These are phyloP conservation scores for Harringtonia aguacate DNA, from an alignment of 2,329 filamentous ascomycete genomes.

Conservation along the genomic window DNA sequence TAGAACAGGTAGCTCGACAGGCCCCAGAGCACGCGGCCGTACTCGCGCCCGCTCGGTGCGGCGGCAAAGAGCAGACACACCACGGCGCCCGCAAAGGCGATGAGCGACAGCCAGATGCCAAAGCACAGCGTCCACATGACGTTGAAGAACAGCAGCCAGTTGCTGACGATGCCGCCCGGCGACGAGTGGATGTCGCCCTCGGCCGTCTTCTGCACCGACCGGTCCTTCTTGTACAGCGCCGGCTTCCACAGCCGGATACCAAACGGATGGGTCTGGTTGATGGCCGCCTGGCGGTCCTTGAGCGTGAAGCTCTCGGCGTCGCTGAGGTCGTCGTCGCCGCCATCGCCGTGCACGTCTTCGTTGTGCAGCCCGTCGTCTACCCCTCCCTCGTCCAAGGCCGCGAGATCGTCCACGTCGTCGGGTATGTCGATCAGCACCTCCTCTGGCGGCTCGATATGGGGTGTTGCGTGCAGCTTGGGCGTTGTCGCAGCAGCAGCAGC, in stretches of 20 bases:
- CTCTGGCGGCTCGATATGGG: too few species aligned
- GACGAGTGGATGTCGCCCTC: constrained; percentile 96
- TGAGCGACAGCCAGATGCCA: constrained; percentile 87
- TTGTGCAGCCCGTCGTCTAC: too few species aligned
- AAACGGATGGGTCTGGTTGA: constrained; percentile 97
- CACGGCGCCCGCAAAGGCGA: constrained; percentile 63
- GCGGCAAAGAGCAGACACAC: constrained; percentile 74
- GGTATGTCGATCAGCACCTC: too few species aligned
- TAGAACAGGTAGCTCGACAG: constrained; percentile 84
- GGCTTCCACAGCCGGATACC: constrained; percentile 99
- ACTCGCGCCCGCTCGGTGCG: constrained; percentile 69
- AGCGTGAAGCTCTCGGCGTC: constrained; percentile 97
- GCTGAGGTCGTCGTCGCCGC: constrained; percentile 65
- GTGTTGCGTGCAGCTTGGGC: too few species aligned
- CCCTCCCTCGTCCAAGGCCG: too few species aligned
- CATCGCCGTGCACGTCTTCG: constrained; percentile 36
- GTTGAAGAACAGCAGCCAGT: constrained; percentile 81
- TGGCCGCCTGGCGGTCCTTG: constrained; percentile 92
- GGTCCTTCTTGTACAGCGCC: constrained; percentile 92
- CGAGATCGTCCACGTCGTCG: too few species aligned
- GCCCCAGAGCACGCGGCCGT: constrained; percentile 76
- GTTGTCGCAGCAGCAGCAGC: too few species aligned
- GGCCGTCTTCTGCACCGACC: constrained; percentile 91
- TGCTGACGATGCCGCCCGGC: constrained; percentile 76
- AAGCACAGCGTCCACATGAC: constrained; percentile 82